Evolutionary conservation across 306 rosid genomes (phyloP).

Genomic region (Cucurbita moschata): DNA sequence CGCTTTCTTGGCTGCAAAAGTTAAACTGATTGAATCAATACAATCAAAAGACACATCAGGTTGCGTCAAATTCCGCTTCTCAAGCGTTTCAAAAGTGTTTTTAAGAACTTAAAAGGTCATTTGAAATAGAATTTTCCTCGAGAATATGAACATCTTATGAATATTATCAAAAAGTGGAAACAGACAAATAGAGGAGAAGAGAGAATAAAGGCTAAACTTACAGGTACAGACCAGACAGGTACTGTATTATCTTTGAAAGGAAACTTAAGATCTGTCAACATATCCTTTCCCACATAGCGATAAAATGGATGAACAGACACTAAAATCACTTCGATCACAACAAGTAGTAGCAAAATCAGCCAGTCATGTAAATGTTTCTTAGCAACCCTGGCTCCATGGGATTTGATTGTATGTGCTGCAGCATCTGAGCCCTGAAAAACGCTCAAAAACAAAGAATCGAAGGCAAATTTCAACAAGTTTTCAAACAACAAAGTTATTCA

Average conservation of each 20-base stretch:
- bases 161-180: too few species aligned
- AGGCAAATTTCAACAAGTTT: too few species aligned
- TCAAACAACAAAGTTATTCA: too few species aligned
- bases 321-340: slow-evolving; percentile 35
- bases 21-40: neutral
- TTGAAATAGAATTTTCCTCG: too few species aligned
- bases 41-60: too few species aligned
- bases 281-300: slow-evolving; percentile 84
- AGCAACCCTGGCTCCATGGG: slow-evolving; percentile 79
- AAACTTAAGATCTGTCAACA: slow-evolving; percentile 79
- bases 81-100: too few species aligned
- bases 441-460: neutral
- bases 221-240: slow-evolving; percentile 92
- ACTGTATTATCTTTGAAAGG: slow-evolving; percentile 72
- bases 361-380: slow-evolving; percentile 61
- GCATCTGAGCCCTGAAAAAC: slow-evolving; percentile 23
- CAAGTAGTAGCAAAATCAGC: slow-evolving; percentile 62
- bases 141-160: too few species aligned
- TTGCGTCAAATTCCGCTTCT: too few species aligned
- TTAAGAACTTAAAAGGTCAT: too few species aligned
- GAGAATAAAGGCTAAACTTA: slow-evolving; percentile 14
- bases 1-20: neutral
- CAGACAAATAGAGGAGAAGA: too few species aligned
- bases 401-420: slow-evolving; percentile 43
- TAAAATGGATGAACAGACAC: slow-evolving; percentile 44